These are phyloP conservation scores for Chlamydomonas urium DNA, from an alignment of 139 green algal species.

Conservation along the genomic window DNA sequence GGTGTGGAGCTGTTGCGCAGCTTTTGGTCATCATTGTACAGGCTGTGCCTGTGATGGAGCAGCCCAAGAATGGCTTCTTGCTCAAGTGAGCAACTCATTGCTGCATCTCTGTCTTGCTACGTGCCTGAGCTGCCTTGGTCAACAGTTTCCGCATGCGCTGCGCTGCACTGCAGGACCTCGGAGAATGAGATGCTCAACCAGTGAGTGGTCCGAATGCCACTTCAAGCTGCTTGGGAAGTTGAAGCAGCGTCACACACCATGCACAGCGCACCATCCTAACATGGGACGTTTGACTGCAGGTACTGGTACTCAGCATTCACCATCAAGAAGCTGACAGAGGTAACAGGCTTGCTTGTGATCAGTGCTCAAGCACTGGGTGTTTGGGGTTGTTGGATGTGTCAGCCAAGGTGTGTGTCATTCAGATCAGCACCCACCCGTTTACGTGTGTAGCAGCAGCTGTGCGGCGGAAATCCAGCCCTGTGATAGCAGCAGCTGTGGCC, in stretches of 20 bases:
- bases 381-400: background rate
- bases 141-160: background rate
- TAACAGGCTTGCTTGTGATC: background rate
- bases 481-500: background rate
- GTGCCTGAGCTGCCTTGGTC: background rate
- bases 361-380: background rate
- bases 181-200: slow-evolving; percentile 8
- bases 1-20: background rate
- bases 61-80: background rate
- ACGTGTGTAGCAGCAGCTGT: background rate
- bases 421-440: background rate
- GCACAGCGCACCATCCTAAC: background rate
- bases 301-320: slow-evolving; percentile 11
- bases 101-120: background rate
- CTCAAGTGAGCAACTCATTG: background rate
- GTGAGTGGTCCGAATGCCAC: background rate
- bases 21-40: too few relatives aligned
- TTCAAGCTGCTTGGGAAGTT: background rate
- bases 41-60: too few relatives aligned
- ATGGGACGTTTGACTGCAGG: background rate
- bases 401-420: background rate
- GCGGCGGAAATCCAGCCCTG: background rate
- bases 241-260: background rate
- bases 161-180: background rate
- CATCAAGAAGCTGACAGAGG: background rate